Conservation (phyloP, 371 early-diverging fungal genomes). For the Mortierella sp. region DNA sequence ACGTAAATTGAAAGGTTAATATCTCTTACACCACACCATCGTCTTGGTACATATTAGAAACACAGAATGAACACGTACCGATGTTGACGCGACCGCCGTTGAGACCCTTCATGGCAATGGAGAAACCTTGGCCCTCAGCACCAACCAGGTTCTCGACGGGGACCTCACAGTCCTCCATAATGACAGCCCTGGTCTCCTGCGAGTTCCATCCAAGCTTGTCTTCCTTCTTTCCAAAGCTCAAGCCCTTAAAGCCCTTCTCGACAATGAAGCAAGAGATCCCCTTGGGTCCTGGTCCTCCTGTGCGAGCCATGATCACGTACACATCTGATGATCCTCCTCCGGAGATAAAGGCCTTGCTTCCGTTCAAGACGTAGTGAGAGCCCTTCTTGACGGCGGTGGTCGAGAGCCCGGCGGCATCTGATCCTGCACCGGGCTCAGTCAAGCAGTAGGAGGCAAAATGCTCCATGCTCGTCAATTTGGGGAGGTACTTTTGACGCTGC, state of each 20-base stretch:
- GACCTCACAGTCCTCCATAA: slow-evolving; percentile 70
- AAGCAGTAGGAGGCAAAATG: slow-evolving; percentile 72
- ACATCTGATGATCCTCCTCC: slow-evolving; percentile 73
- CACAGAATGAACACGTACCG: slow-evolving; percentile 31
- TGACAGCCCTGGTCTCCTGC: slow-evolving; percentile 70
- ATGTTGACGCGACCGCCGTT: slow-evolving; percentile 77
- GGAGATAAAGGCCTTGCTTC: slow-evolving; percentile 82
- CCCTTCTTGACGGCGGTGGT: slow-evolving; percentile 80
- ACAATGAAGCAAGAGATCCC: slow-evolving; percentile 72
- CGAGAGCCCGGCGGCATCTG: slow-evolving; percentile 78
- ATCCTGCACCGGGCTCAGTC: slow-evolving; percentile 86
- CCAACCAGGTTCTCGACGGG: slow-evolving; percentile 70
- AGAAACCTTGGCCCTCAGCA: slow-evolving; percentile 71
- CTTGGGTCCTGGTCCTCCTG: slow-evolving; percentile 73
- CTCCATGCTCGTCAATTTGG: slow-evolving; percentile 63
- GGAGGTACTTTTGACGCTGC: slow-evolving; percentile 66
- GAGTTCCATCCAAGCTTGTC: slow-evolving; percentile 76
- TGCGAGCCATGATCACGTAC: slow-evolving; percentile 77
- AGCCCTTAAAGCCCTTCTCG: slow-evolving; percentile 69
- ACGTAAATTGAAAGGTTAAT: neutral
- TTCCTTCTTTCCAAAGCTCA: slow-evolving; percentile 78
- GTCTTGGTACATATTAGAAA: too few relatives aligned
- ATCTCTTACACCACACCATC: neutral
- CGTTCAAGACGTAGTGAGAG: slow-evolving; percentile 81
- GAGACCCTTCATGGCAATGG: slow-evolving; percentile 76